These are phyloP conservation scores for Xylaria castorea DNA, from an alignment of 495 filamentous ascomycete species.

Conservation along the genomic window DNA sequence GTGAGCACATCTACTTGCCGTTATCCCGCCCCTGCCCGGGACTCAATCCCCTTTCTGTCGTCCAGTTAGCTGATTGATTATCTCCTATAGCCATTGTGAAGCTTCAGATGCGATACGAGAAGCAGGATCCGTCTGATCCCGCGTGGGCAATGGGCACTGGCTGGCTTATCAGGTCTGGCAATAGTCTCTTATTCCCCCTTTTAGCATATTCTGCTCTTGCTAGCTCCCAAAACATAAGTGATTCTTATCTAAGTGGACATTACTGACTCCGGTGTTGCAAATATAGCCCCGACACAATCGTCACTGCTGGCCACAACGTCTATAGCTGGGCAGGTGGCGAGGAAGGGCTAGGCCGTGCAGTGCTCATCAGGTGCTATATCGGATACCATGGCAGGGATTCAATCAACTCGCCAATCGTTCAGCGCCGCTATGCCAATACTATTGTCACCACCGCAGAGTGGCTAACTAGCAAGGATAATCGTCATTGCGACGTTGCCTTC, in stretches of 20 bases:
- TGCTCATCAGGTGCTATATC: constrained; percentile 48
- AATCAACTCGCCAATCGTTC: constrained; percentile 39
- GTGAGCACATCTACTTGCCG: constrained; percentile 27
- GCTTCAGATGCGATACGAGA: constrained; percentile 46
- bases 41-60: neutral
- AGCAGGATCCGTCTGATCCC: constrained; percentile 30
- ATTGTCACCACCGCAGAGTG: constrained; percentile 46
- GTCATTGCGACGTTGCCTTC: constrained; percentile 47
- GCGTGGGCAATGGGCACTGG: constrained; percentile 45
- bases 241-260: neutral
- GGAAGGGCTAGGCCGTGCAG: constrained; percentile 36
- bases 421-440: constrained; percentile 41
- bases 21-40: neutral
- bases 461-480: constrained; percentile 37
- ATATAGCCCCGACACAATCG: constrained; percentile 38
- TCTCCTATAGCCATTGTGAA: constrained; percentile 46
- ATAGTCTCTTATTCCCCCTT: neutral
- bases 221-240: neutral
- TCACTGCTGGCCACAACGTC: constrained; percentile 50
- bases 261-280: neutral
- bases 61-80: neutral
- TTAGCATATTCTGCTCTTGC: neutral
- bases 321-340: constrained; percentile 44
- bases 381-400: constrained; percentile 44
- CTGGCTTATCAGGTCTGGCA: constrained; percentile 42